These are phyloP conservation scores for Herpotrichia juniperi DNA, from an alignment of 2,329 filamentous ascomycete species.

Conservation along the genomic window DNA sequence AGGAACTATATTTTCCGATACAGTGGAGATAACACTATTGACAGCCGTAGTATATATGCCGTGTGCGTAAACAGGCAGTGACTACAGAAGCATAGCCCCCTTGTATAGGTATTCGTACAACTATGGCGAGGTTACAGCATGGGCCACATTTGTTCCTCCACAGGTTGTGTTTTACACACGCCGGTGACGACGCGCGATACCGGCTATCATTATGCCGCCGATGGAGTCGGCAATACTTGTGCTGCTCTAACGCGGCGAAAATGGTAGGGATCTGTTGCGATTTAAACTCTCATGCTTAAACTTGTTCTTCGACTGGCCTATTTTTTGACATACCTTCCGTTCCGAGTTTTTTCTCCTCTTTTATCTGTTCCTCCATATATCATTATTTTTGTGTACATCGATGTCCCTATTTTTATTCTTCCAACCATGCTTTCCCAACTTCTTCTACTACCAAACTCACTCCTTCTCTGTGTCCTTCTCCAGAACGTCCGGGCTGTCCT, in stretches of 20 bases:
- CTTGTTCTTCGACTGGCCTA: neutral
- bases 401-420: constrained; percentile 4
- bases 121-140: neutral
- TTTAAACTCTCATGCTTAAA: neutral
- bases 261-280: neutral
- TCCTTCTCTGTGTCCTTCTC: constrained; percentile 12
- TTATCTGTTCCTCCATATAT: neutral
- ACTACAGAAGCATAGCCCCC: neutral
- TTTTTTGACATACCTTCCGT: neutral
- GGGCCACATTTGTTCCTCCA: neutral
- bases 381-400: neutral
- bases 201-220: neutral
- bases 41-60: neutral
- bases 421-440: constrained; percentile 12
- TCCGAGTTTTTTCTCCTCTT: neutral
- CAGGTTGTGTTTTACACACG: neutral
- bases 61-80: neutral
- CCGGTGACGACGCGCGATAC: constrained; percentile 5
- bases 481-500: constrained; percentile 7
- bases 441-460: constrained; percentile 11
- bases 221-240: neutral
- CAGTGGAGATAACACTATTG: neutral
- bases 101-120: neutral
- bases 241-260: constrained; percentile 1
- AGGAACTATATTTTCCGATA: neutral